Percentiles rank a stretch among this genome's conserved stretches.
These are phyloP conservation scores for Metschnikowia picachoensis DNA, from an alignment of 805 yeast species.

Conservation along the genomic window DNA sequence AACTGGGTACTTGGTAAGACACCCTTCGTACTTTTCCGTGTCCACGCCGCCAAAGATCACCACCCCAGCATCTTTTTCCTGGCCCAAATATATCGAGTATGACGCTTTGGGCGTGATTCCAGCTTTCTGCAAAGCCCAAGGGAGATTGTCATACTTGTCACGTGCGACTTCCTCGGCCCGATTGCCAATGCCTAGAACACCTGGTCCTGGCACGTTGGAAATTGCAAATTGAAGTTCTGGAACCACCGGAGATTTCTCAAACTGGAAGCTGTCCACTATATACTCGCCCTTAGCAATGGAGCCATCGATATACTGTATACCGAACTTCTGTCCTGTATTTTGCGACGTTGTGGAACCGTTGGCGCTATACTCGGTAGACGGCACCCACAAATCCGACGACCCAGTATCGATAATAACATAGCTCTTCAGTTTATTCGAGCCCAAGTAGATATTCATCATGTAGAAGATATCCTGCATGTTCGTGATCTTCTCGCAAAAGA, in stretches of 20 bases:
- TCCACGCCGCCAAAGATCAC: conserved; percentile 42
- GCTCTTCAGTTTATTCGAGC: conserved; percentile 16
- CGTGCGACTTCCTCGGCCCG: conserved; percentile 3
- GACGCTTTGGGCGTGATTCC: conserved; percentile 54
- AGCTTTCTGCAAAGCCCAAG: conserved; percentile 51
- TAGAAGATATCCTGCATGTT: conserved; percentile 9
- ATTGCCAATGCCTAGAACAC: conserved; percentile 12
- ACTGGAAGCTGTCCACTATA: conserved; percentile 8
- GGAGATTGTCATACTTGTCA: conserved; percentile 45
- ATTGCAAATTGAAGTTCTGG: conserved; percentile 14
- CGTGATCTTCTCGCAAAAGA: conserved; percentile 1
- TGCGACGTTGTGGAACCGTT: conserved; percentile 2
- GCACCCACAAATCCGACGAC: conserved; percentile 41
- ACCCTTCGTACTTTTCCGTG: conserved; percentile 31
- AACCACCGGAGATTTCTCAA: conserved; percentile 3
- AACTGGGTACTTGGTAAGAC: conserved; percentile 8
- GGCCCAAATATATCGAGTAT: conserved; percentile 61
- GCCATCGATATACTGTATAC: conserved; percentile 9
- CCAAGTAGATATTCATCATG: conserved; percentile 13
- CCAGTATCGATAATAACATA: conserved; percentile 43
- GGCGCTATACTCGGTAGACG: conserved; percentile 5
- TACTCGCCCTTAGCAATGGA: conserved; percentile 7
- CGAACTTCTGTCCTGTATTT: conserved; percentile 8
- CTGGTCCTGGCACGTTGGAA: background rate
- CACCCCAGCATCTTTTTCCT: conserved; percentile 25